Percentiles rank a stretch among this genome's conserved stretches.
Conservation (phyloP, 2,329 filamentous ascomycete genomes). For the Trichoderma atroviride region DNA sequence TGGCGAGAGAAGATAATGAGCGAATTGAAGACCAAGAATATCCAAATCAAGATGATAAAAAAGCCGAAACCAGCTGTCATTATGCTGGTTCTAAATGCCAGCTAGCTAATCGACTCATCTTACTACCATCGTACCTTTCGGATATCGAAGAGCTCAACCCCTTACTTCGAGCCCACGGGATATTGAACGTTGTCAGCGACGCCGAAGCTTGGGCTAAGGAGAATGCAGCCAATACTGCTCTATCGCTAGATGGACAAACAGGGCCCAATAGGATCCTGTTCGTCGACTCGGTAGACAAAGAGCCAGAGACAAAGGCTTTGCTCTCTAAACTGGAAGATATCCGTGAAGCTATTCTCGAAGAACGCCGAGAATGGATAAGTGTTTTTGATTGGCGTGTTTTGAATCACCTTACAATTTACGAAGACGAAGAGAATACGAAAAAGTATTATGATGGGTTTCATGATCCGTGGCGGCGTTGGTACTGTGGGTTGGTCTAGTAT, state of each 20-base stretch:
- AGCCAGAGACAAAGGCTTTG: constrained; percentile 40
- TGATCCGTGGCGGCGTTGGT: constrained; percentile 50
- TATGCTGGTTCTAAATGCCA: constrained; percentile 42
- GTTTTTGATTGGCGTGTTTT: constrained; percentile 54
- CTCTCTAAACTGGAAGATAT: constrained; percentile 39
- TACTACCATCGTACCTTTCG: constrained; percentile 49
- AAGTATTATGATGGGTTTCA: constrained; percentile 42
- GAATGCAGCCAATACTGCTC: constrained; percentile 20
- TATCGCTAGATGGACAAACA: not conserved
- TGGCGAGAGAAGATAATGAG: not conserved
- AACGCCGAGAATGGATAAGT: constrained; percentile 43
- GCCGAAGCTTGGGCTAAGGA: constrained; percentile 41
- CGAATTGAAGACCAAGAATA: not conserved
- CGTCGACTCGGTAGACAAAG: constrained; percentile 44
- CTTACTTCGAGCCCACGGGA: constrained; percentile 48
- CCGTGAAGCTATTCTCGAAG: constrained; percentile 35
- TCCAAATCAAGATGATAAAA: not conserved
- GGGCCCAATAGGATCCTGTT: constrained; percentile 41
- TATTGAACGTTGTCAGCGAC: constrained; percentile 40
- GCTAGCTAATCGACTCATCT: constrained; percentile 42
- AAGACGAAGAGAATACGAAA: constrained; percentile 38
- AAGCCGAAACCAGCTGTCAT: constrained; percentile 35
- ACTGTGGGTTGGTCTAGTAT: constrained; percentile 45
- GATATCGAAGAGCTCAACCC: constrained; percentile 41
- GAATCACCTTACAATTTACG: constrained; percentile 44